Evolutionary conservation across 208 protist genomes (phyloP).

Genomic region (Naegleria fowleri): DNA sequence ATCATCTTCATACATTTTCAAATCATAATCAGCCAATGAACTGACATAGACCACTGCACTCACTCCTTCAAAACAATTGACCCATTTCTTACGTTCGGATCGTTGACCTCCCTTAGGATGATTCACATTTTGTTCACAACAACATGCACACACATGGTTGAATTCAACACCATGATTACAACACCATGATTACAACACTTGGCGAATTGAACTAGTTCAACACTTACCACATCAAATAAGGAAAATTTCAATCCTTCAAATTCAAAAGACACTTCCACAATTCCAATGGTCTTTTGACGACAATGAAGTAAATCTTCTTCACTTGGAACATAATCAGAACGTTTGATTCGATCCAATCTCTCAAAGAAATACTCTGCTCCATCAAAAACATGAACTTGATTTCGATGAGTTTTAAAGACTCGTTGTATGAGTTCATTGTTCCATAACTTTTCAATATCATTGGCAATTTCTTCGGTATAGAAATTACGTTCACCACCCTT

Average conservation of each 20-base stretch:
- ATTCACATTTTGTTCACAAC: too few species aligned
- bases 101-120: not conserved
- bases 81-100: not conserved
- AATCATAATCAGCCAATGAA: constrained; percentile 48
- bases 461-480: not conserved
- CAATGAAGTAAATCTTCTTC: constrained; percentile 3
- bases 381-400: constrained; percentile 34
- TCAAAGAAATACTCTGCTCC: constrained; percentile 35
- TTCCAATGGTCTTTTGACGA: constrained; percentile 14
- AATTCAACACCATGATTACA: too few species aligned
- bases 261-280: not conserved
- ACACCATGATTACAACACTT: too few species aligned
- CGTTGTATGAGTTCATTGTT: constrained; percentile 4
- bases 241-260: constrained; percentile 48
- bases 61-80: constrained; percentile 36
- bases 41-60: constrained; percentile 38
- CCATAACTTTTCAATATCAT: not conserved
- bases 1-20: constrained; percentile 54
- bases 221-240: constrained; percentile 2
- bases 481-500: too few species aligned
- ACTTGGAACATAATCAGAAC: not conserved
- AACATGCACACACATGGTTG: too few species aligned
- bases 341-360: constrained; percentile 18
- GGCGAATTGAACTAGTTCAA: too few species aligned
- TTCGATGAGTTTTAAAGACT: constrained; percentile 36